These are phyloP conservation scores for Mortierella polycephala DNA, from an alignment of 371 early-diverging fungal species.

Conservation along the genomic window DNA sequence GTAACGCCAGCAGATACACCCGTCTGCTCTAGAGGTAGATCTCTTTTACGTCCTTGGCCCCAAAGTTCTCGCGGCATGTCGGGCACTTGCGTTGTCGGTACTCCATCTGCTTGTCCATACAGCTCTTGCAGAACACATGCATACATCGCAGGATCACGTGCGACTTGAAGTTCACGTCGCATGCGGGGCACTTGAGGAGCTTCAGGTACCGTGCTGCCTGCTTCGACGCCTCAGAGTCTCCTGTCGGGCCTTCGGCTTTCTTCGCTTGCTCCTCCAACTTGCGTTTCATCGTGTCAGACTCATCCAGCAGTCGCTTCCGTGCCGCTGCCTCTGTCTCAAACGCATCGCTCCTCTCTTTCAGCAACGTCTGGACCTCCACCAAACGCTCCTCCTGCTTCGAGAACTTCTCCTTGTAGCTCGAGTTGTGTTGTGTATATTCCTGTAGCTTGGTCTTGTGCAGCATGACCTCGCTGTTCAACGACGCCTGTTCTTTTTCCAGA, in stretches of 20 bases:
- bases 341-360: conserved; percentile 66
- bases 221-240: conserved; percentile 58
- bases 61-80: conserved; percentile 93
- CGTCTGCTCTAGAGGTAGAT: conserved; percentile 78
- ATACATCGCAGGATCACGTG: conserved; percentile 89
- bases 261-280: conserved; percentile 63
- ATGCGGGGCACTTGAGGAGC: conserved; percentile 90
- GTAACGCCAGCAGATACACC: no score
- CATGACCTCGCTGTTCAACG: conserved; percentile 21
- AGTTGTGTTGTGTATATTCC: conserved; percentile 36
- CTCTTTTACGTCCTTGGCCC: conserved; percentile 89
- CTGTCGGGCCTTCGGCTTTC: conserved; percentile 21
- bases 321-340: conserved; percentile 69
- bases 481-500: conserved; percentile 40
- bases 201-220: conserved; percentile 64
- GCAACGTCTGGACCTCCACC: conserved; percentile 58
- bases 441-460: conserved; percentile 42
- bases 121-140: conserved; percentile 97
- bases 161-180: conserved; percentile 86
- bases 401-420: conserved; percentile 48
- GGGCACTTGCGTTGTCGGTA: conserved; percentile 99
- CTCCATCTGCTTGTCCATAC: conserved; percentile 90
- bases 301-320: conserved; percentile 65
- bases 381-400: conserved; percentile 45
- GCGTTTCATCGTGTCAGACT: conserved; percentile 63